Evolutionary conservation across 495 filamentous ascomycete species (phyloP), one percentile per base, ranked within the genome.

Genomic region (Aspergillus nanangensis): DNA sequence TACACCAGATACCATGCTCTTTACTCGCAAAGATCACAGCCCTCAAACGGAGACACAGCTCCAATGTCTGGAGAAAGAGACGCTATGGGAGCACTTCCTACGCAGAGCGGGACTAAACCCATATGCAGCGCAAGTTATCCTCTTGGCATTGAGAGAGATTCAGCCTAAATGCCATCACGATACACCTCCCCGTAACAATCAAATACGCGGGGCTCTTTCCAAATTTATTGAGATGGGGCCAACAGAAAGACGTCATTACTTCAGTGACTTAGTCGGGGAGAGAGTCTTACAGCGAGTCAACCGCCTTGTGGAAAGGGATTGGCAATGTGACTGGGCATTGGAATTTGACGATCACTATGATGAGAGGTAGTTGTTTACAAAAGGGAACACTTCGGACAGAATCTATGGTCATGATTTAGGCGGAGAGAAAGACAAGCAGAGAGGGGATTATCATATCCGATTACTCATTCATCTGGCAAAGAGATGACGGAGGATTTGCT

Each of bases 51-150:
- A n/a, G n/a, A n/a, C n/a, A n/a, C n/a, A n/a, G n/a, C n/a, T n/a
- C 46, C 47, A 23, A 7, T 8, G 14, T n/a, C 21, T 29, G 29
- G 58, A 70, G 29, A 56, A 70, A 3, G 81, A 88, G 53, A 80
- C 79, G n/a, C 55, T 63, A 21, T 89, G 85, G 83, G 90, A 94
- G 62, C 23, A 82, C 9, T 90, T 88, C 53, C 67, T 95, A 13
- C 75, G 87, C 18, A 60, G 71, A n/a, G 75, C 76, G 10, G 90
- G 90, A 3, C 63, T 93, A 65, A 95, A 94, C 67, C 79, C 83
- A 3, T 93, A 78, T 60, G 90, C 86, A 2, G 88, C 90, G 17
- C 87, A 92, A 55, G 75, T 71, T 13, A 65, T 92, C 0, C 65
- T 17, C 34, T 52, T 1, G 33, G 35, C 9, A 1, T 31, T 0